Conservation (phyloP, 768 basidiomycete species). For the Tubosaeta brunneosetosa region DNA sequence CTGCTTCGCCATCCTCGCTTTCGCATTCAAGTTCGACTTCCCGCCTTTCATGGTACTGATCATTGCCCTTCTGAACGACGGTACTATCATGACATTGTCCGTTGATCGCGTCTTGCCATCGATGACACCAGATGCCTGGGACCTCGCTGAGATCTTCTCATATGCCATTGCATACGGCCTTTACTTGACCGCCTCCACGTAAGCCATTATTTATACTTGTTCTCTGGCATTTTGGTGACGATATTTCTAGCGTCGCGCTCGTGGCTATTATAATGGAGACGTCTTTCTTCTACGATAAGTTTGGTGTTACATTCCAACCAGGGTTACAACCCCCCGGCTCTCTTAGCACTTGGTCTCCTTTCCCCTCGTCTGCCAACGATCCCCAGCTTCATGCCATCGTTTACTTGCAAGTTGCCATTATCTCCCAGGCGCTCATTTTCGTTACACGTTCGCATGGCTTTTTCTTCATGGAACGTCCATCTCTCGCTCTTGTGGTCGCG, state of each 20-base stretch:
- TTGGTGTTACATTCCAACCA: conserved; percentile 56
- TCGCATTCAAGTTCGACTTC: conserved; percentile 97
- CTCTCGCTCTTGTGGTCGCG: conserved; percentile 79
- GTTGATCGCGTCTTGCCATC: conserved; percentile 95
- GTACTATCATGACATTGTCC: conserved; percentile 98
- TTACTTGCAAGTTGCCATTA: conserved; percentile 97
- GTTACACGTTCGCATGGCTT: conserved; percentile 91
- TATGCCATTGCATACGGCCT: conserved; percentile 95
- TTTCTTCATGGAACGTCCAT: conserved; percentile 97
- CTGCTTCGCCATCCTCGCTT: conserved; percentile 92
- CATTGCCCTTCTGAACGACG: conserved; percentile 95
- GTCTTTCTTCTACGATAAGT: conserved; percentile 83
- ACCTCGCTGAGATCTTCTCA: conserved; percentile 92
- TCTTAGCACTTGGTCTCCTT: conserved; percentile 7
- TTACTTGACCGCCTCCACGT: conserved; percentile 91
- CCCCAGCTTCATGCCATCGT: conserved; percentile 81
- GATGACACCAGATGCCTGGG: conserved; percentile 91
- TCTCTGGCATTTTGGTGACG: conserved; percentile 7
- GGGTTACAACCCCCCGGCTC: no score
- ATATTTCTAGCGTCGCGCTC: conserved; percentile 56
- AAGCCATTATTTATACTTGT: conserved; percentile 27
- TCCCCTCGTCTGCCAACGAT: conserved; percentile 47
- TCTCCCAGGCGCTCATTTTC: conserved; percentile 97
- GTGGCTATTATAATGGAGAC: conserved; percentile 84
- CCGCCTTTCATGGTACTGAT: conserved; percentile 99